phyloP scores from a whole-genome alignment of 2,329 filamentous ascomycete species.

The Cryoendolithus antarcticus region DNA sequence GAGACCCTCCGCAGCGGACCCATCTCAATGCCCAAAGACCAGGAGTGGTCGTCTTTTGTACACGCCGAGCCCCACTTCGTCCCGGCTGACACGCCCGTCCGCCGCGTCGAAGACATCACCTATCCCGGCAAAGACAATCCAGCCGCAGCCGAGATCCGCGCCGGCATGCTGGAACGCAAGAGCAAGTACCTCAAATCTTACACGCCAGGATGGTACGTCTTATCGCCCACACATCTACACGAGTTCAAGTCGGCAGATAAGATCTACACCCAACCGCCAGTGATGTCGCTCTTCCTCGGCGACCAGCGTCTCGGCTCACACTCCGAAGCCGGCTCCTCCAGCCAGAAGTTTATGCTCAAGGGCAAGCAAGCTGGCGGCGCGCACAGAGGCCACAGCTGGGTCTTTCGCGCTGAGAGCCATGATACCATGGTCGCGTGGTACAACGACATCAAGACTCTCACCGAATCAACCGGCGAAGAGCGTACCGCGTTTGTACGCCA shows the following conservation, averaged over 20 bases:
- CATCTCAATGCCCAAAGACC: slow-evolving; percentile 84
- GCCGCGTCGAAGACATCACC: slow-evolving; percentile 68
- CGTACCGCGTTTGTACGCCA: slow-evolving; percentile 75
- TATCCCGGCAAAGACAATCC: slow-evolving; percentile 86
- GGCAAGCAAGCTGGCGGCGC: slow-evolving; percentile 85
- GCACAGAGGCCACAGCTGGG: slow-evolving; percentile 66
- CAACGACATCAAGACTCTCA: slow-evolving; percentile 80
- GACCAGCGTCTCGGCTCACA: slow-evolving; percentile 94
- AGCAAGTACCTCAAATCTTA: slow-evolving; percentile 98
- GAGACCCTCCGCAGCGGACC: slow-evolving; percentile 75
- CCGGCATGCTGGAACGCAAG: slow-evolving; percentile 88
- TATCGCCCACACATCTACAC: slow-evolving; percentile 92
- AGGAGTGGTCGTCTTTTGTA: slow-evolving; percentile 80
- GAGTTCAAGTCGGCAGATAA: slow-evolving; percentile 99
- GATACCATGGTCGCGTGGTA: slow-evolving; percentile 98
- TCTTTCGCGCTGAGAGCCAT: slow-evolving; percentile 56
- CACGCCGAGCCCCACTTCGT: slow-evolving; percentile 73
- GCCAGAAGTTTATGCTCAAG: slow-evolving; percentile 96
- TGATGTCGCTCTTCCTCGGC: slow-evolving; percentile 91
- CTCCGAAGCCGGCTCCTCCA: slow-evolving; percentile 67
- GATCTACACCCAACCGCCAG: slow-evolving; percentile 63
- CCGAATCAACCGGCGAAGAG: slow-evolving; percentile 78
- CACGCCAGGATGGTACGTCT: slow-evolving; percentile 89
- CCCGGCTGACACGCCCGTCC: slow-evolving; percentile 66
- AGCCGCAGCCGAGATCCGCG: slow-evolving; percentile 70